Conservation (phyloP, 768 basidiomycete species). For the Collybia sordida region DNA sequence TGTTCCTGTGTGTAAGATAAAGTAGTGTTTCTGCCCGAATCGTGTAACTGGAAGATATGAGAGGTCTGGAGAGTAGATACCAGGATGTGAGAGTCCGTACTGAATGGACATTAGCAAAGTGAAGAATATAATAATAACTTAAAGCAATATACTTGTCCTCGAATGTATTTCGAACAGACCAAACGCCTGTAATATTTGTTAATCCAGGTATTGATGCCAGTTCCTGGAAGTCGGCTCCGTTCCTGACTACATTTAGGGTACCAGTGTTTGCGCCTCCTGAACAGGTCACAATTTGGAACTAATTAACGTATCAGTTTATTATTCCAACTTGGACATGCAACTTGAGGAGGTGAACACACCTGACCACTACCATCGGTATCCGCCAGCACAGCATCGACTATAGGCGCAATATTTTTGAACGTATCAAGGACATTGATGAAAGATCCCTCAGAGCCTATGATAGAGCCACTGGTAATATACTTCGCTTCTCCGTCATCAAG, state of each 20-base stretch:
- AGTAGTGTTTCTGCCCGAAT: constrained; percentile 37
- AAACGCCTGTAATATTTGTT: constrained; percentile 55
- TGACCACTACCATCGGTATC: constrained; percentile 73
- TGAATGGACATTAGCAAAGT: constrained; percentile 20
- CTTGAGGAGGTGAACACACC: constrained; percentile 35
- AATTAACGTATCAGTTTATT: neutral
- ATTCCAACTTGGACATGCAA: neutral
- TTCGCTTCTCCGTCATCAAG: constrained; percentile 26
- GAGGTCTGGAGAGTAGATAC: constrained; percentile 60
- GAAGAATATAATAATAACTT: constrained; percentile 1
- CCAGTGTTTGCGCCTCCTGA: constrained; percentile 81
- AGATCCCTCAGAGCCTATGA: constrained; percentile 53
- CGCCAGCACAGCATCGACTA: constrained; percentile 75
- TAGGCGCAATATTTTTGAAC: constrained; percentile 80
- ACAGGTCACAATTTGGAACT: constrained; percentile 85
- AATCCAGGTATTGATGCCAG: constrained; percentile 59
- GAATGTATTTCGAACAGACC: constrained; percentile 52
- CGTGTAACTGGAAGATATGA: constrained; percentile 49
- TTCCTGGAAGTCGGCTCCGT: constrained; percentile 79
- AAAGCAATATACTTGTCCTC: constrained; percentile 45
- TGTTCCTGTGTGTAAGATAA: constrained; percentile 35
- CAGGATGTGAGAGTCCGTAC: constrained; percentile 55
- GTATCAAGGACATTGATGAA: constrained; percentile 62
- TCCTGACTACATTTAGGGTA: constrained; percentile 73
- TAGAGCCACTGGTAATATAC: constrained; percentile 35